phyloP scores from a whole-genome alignment of 2,329 filamentous ascomycete genomes.

The Mollisiaceae sp. region DNA sequence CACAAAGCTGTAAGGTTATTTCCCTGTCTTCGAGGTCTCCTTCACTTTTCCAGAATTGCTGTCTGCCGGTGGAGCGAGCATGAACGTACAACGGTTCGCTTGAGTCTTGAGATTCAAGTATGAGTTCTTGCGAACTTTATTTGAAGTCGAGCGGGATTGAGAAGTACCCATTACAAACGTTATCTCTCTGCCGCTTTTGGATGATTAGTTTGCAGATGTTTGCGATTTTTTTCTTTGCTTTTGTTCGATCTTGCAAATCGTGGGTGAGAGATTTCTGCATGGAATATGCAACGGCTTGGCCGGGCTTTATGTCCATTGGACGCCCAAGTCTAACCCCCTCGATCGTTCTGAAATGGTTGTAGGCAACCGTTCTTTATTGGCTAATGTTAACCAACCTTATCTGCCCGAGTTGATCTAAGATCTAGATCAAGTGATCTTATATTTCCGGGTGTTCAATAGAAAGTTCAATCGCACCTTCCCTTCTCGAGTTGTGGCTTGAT shows the following conservation, averaged over 20 bases:
- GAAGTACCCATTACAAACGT: conserved; percentile 7
- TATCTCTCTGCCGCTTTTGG: not conserved
- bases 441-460: too few relatives aligned
- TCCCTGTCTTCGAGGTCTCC: not conserved
- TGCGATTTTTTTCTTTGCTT: not conserved
- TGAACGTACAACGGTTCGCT: not conserved
- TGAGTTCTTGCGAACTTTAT: not conserved
- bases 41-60: not conserved
- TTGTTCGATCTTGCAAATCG: not conserved
- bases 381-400: too few relatives aligned
- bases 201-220: not conserved
- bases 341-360: not conserved
- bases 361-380: not conserved
- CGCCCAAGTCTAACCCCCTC: not conserved
- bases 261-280: not conserved
- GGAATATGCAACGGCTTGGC: not conserved
- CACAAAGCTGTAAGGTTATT: not conserved
- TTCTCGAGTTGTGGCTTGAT: too few relatives aligned
- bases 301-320: not conserved
- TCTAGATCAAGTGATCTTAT: too few relatives aligned
- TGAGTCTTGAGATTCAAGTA: not conserved
- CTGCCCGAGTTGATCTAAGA: too few relatives aligned
- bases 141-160: not conserved
- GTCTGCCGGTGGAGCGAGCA: not conserved
- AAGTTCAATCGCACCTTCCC: too few relatives aligned